These are phyloP conservation scores for Scalesia atractyloides DNA, from an alignment of 129 eudicot species.

Conservation along the genomic window DNA sequence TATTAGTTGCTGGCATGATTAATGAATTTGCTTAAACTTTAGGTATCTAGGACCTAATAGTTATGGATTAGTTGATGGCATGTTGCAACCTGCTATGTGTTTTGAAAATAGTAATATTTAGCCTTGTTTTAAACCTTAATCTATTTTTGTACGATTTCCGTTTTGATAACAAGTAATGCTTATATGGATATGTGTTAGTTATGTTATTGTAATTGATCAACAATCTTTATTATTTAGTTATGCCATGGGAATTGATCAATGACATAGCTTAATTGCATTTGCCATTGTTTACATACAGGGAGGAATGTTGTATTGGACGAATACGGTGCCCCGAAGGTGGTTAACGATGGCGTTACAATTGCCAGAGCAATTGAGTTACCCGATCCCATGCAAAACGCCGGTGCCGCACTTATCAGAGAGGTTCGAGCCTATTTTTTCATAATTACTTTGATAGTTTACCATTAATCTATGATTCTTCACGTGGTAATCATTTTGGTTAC, in stretches of 20 bases:
- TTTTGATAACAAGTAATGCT: too few species aligned
- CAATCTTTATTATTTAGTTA: not conserved
- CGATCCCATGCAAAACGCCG: constrained; percentile 98
- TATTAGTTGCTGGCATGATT: too few species aligned
- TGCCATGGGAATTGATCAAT: not conserved
- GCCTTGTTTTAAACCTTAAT: too few species aligned
- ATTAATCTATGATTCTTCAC: not conserved
- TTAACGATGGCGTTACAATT: constrained; percentile 96
- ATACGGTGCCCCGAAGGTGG: constrained; percentile 84
- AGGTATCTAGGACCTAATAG: not conserved
- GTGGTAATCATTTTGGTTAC: constrained; percentile 4
- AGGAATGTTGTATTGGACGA: constrained; percentile 97
- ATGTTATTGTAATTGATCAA: not conserved
- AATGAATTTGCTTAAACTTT: not conserved
- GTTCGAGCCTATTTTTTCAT: constrained; percentile 34
- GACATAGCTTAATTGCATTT: not conserved
- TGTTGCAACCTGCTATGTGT: not conserved
- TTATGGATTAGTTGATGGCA: too few species aligned
- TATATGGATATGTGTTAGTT: not conserved
- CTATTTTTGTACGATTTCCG: too few species aligned
- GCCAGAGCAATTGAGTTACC: constrained; percentile 94
- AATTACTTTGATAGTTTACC: not conserved
- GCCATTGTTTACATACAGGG: constrained; percentile 38
- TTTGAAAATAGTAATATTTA: not conserved
- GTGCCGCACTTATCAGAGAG: constrained; percentile 97